phyloP scores from a whole-genome alignment of 495 filamentous ascomycete species.

The Pyrenula massariospora region DNA sequence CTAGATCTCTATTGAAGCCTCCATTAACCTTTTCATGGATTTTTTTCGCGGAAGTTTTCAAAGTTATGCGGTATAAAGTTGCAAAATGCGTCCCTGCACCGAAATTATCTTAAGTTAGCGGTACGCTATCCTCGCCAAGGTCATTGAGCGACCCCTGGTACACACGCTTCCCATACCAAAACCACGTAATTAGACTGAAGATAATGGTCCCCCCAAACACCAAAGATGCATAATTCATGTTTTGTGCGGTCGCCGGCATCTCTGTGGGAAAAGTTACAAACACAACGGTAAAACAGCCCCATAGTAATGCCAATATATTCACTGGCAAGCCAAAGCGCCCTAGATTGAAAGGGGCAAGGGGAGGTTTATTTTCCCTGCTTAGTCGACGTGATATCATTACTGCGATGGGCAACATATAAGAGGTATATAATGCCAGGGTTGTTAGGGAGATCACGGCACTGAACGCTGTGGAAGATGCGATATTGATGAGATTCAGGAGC shows the following conservation, averaged over 20 bases:
- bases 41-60: background rate
- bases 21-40: background rate
- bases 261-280: constrained; percentile 32
- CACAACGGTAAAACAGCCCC: constrained; percentile 26
- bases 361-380: constrained; percentile 11
- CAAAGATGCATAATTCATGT: constrained; percentile 33
- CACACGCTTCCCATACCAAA: constrained; percentile 20
- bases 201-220: constrained; percentile 26
- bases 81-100: background rate
- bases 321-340: constrained; percentile 23
- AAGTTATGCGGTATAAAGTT: background rate
- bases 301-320: constrained; percentile 29
- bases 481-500: constrained; percentile 45
- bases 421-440: constrained; percentile 25
- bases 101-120: background rate
- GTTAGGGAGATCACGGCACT: constrained; percentile 39
- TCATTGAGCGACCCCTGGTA: constrained; percentile 21
- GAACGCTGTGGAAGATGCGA: constrained; percentile 44
- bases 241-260: constrained; percentile 23
- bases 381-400: constrained; percentile 25
- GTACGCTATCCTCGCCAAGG: background rate
- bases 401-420: constrained; percentile 29
- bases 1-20: background rate
- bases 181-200: constrained; percentile 27
- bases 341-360: constrained; percentile 17